Evolutionary conservation across 495 filamentous ascomycete species (phyloP), one percentile per base, ranked within the genome.

Genomic region (Neurospora sp.): DNA sequence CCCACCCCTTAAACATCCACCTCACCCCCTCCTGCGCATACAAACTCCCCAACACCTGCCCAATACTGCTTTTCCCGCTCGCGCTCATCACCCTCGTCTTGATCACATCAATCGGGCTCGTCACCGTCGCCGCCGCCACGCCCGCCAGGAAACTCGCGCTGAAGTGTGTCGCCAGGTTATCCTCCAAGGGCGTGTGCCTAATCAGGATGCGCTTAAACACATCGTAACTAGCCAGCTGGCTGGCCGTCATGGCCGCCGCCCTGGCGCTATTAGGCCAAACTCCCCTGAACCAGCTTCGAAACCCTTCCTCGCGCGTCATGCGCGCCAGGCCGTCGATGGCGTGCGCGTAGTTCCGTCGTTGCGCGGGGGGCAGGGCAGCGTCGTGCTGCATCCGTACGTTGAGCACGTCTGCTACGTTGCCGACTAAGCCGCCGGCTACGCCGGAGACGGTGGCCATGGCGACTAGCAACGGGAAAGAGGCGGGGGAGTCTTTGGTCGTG

Each of bases 341-440:
- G 78, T 98, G 86, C 70, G 89, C 89, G 86, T 99, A 99, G 83
- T 97, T 94, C 31, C 94, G 89, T 4, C 93, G 90, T 75, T 96
- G 84, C 2, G 84, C 85, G 3, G 83, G 77, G 0, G 94, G 92
- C 5, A 97, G 88, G 0, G 94, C 89, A 14, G 92, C 90, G 80
- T 98, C 96, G 84, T 95, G 91, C 82, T 99, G 96, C 96, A 99
- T 99, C 75, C 96, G 94, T 54, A 99, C 96, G 83, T 99, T 99
- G 73, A 98, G 87, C 12, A 99, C 92, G 79, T 99, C 96, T 72
- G 95, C 95, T 0, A 94, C 92, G 82, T 98, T 98, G 72, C 96
- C 96, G 12, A 92, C 92, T 9, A 97, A 80, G 35, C 96, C 96
- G 72, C 96, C 96, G 5, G 97, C 82, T 81, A 97, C 92, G 69